phyloP scores from a whole-genome alignment of 176 grass and related monocot species.

The Pontederia paniculata region DNA sequence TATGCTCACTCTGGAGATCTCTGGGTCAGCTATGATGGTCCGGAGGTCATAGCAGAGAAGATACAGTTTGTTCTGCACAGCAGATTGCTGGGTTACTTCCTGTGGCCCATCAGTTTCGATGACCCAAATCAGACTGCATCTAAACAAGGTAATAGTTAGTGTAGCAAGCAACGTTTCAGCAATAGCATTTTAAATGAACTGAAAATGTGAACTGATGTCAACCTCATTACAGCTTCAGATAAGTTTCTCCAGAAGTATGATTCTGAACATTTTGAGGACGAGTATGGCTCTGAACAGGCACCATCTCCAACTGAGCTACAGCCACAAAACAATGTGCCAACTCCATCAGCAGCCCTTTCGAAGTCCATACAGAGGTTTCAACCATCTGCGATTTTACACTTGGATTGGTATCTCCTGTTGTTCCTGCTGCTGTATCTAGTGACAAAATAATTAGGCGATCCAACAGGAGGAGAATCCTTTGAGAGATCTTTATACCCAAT shows the following conservation, averaged over 20 bases:
- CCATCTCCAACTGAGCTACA: slow-evolving; percentile 20
- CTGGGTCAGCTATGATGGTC: slow-evolving; percentile 72
- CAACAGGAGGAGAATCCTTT: too few relatives aligned
- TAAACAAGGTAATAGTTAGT: slow-evolving; percentile 32
- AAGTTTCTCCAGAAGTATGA: slow-evolving; percentile 31
- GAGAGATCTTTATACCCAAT: too few relatives aligned
- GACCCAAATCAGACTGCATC: slow-evolving; percentile 50
- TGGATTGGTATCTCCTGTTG: too few relatives aligned
- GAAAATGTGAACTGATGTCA: neutral
- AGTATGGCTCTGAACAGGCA: slow-evolving; percentile 22
- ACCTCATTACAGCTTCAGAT: slow-evolving; percentile 37
- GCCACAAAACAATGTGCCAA: slow-evolving; percentile 22
- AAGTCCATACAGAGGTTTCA: too few relatives aligned
- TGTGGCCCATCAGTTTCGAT: slow-evolving; percentile 80
- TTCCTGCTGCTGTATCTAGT: too few relatives aligned
- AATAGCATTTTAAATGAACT: neutral
- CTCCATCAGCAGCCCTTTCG: slow-evolving; percentile 11
- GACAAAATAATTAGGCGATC: too few relatives aligned
- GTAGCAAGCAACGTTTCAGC: neutral
- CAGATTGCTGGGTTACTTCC: slow-evolving; percentile 54
- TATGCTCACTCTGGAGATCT: slow-evolving; percentile 53
- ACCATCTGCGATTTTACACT: too few relatives aligned
- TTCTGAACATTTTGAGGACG: slow-evolving; percentile 22
- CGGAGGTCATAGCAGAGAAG: slow-evolving; percentile 52
- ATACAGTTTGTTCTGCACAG: slow-evolving; percentile 36